Percentiles rank a stretch among this genome's conserved stretches.
Conservation (phyloP, 768 basidiomycete species). For the Mycena rosella region DNA sequence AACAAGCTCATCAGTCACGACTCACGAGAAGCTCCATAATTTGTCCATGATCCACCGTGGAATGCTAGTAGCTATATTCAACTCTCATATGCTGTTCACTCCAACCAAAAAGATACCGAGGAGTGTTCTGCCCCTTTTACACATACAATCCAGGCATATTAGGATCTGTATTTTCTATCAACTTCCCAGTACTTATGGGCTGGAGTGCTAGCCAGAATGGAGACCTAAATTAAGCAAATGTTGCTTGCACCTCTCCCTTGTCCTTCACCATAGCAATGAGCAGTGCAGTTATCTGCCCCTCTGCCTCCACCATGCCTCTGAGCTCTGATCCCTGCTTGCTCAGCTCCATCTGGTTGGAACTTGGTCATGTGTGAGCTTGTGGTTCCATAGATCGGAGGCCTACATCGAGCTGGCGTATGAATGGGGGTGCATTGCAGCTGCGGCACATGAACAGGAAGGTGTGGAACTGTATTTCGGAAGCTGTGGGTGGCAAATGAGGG, state of each 20-base stretch:
- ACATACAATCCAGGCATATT: too few species aligned
- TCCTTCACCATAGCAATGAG: constrained; percentile 51
- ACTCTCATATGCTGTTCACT: too few species aligned
- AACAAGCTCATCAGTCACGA: too few species aligned
- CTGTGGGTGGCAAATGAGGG: background rate
- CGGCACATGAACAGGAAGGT: constrained; percentile 33
- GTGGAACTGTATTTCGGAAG: constrained; percentile 38
- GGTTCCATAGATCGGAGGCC: constrained; percentile 63
- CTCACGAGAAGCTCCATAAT: too few species aligned
- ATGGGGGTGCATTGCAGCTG: constrained; percentile 25
- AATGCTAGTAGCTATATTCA: too few species aligned
- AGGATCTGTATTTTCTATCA: too few species aligned
- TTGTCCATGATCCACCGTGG: too few species aligned
- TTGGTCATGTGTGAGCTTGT: constrained; percentile 74
- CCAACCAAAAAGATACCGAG: too few species aligned
- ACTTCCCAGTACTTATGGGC: too few species aligned
- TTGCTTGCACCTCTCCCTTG: constrained; percentile 41
- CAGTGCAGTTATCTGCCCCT: constrained; percentile 63
- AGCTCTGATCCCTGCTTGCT: constrained; percentile 74
- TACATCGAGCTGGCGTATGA: constrained; percentile 21
- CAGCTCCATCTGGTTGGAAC: constrained; percentile 76
- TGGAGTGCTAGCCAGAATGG: background rate
- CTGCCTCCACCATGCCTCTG: constrained; percentile 64
- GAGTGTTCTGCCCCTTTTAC: too few species aligned
- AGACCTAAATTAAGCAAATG: background rate